Percentiles rank a stretch among this genome's conserved stretches.
phyloP scores from a whole-genome alignment of 805 yeast genomes.

The Priceomyces carsonii region DNA sequence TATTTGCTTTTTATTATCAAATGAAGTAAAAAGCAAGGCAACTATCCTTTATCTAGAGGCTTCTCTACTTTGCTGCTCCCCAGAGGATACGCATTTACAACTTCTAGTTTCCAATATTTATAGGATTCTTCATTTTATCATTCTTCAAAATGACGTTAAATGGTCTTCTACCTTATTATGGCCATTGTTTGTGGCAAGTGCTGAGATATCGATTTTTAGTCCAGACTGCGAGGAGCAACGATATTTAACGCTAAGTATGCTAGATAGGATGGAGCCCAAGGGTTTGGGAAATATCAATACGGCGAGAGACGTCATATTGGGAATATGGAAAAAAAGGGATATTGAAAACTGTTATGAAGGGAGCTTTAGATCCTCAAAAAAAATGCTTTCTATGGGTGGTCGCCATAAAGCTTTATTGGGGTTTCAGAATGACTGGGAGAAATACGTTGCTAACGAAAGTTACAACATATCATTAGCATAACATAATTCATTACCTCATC shows the following conservation, averaged over 20 bases:
- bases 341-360: slow-evolving; percentile 19
- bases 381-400: slow-evolving; percentile 1
- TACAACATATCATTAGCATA: slow-evolving; percentile 24
- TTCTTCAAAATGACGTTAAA: slow-evolving; percentile 25
- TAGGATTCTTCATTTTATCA: slow-evolving; percentile 23
- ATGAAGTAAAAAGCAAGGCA: slow-evolving; percentile 27
- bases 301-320: slow-evolving; percentile 20
- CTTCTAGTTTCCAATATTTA: slow-evolving; percentile 16
- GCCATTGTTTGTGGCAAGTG: slow-evolving; percentile 27
- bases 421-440: slow-evolving; percentile 32
- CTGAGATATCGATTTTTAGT: slow-evolving; percentile 22
- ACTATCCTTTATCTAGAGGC: slow-evolving; percentile 26
- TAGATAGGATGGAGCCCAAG: slow-evolving; percentile 22
- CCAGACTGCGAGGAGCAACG: slow-evolving; percentile 28
- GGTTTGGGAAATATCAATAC: slow-evolving; percentile 29
- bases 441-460: slow-evolving; percentile 25
- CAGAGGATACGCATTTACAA: slow-evolving; percentile 17
- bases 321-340: slow-evolving; percentile 32
- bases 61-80: slow-evolving; percentile 25
- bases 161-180: slow-evolving; percentile 33
- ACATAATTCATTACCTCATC: too few relatives aligned
- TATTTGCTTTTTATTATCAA: slow-evolving; percentile 25
- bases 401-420: slow-evolving; percentile 11
- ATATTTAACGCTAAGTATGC: slow-evolving; percentile 21
- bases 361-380: slow-evolving; percentile 14